Base-by-base conservation (phyloP, 805 yeast species). In the Diddensiella caesifluorescens region DNA sequence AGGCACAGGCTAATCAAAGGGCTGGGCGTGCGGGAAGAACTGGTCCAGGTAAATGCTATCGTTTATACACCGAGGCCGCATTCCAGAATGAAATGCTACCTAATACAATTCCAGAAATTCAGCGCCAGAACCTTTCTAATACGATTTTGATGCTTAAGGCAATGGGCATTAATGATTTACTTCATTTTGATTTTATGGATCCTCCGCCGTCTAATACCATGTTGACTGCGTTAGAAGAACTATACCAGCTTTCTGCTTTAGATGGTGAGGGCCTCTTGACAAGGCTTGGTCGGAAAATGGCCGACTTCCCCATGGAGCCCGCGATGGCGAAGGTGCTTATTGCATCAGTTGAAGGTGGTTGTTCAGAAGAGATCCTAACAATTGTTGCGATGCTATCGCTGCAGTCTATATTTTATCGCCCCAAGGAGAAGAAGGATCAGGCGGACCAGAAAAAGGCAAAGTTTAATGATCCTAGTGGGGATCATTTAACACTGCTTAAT, bases 11-110 rank as follows among this genome's bases (percentile, higher is more conserved):
- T 0, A 89, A 87, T 55, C 98, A 92, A 64, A 71, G 98, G 56
- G 89, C 96, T 1, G 98, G 98, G 59, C 78, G 98, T 68, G 98
- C 97, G 4, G 98, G 98, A 31, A 80, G 98, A 68, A 88, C 95
- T 5, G 89, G 95, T 1, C 96, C 97, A 0, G 98, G 98, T 13
- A 85, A 86, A 58, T 92, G 97, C 63, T 92, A 83, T 56, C 62
- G 99, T 28, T 65, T 92, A 18, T 92, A 79, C 58, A 90, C 98
- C 0, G 85, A 86, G 57, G 73, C 83, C 74, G 79, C 92, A 0
- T 92, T 76, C 53, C 69, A 75, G 48, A 73, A 82, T 51, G 97
- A 90, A 52, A 67, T 92, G 58, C 81, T 82, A 7, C 68, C 75
- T 2, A 81, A 80, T 56, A 86, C 96, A 1, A 79, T 84, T 0